Base-by-base conservation (phyloP, 306 rosid species). In the Cucurbita argyrosperma region DNA sequence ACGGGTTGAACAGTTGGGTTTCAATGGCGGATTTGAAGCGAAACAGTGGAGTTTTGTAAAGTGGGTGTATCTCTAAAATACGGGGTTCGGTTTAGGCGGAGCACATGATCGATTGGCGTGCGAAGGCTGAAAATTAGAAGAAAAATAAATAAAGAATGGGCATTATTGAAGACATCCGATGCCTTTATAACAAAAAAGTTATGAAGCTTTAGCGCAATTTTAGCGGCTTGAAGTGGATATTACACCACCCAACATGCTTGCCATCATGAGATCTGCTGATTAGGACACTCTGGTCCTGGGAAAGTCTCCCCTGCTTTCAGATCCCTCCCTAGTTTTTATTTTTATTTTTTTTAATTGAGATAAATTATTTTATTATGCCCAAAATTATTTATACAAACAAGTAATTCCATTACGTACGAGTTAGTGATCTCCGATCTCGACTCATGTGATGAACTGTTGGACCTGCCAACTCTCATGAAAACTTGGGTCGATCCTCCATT, bases 141-240 rank as follows among this genome's bases (percentile, higher is more conserved):
- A 39, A 35, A 35, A 13, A 35, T 13, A 62, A 62, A 14, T 61
- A 35, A 61, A 61, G 3, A 65, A 65, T 7, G n/a, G 40, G 40
- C 39, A 68, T 68, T 21, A 23, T 68, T 68, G 52, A 47, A 68
- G 73, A 68, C 4, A 68, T 45, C 38, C 56, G 55, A 21, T 46
- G 18, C 40, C 46, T 67, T 46, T 45, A 12, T 46, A 47, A 68
- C 18, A 64, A 18, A 18, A 64, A 64, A 64, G 71, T 64, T 15
- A 4, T 46, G 21, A 68, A 16, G 47, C 73, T 68, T 68, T 68
- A 68, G 57, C 73, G 73, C 73, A 68, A 46, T 68, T 68, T 68
- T 46, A 68, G 73, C 42, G 12, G 3, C 21, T 38, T 68, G 40
- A 6, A 68, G 73, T 66, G 72, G 72, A 43, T 47, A 46, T 46